Percentiles rank a stretch among this genome's conserved stretches.
phyloP scores from a whole-genome alignment of 257 asterid species.

The Przewalskia tangutica region DNA sequence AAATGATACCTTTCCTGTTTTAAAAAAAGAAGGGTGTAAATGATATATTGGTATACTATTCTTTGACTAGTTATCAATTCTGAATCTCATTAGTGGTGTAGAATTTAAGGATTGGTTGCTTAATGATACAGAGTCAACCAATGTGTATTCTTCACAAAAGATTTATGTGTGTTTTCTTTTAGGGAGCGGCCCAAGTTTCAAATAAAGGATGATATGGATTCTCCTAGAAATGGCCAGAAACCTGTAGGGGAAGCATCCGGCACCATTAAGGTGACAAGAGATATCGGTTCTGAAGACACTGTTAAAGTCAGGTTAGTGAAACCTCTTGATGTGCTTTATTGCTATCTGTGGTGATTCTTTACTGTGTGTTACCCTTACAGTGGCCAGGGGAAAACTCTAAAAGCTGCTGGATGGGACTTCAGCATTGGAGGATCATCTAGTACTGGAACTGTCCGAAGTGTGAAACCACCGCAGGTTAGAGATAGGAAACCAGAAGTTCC shows the following conservation, averaged over 20 bases:
- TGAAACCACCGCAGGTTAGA: constrained; percentile 84
- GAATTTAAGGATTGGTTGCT: neutral
- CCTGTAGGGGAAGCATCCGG: constrained; percentile 43
- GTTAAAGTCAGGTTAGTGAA: constrained; percentile 48
- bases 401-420: constrained; percentile 94
- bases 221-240: constrained; percentile 23
- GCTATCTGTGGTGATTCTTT: constrained; percentile 5
- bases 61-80: neutral
- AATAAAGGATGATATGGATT: constrained; percentile 30
- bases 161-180: neutral
- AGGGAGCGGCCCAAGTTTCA: constrained; percentile 51
- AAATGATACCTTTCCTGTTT: neutral
- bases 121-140: neutral
- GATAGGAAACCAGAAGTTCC: constrained; percentile 71
- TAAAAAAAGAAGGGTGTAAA: neutral
- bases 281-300: constrained; percentile 27
- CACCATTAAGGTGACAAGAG: constrained; percentile 36
- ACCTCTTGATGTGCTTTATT: constrained; percentile 15
- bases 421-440: constrained; percentile 72
- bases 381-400: constrained; percentile 54
- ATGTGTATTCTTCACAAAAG: neutral
- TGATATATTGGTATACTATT: neutral
- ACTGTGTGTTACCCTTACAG: constrained; percentile 28
- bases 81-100: neutral
- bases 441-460: constrained; percentile 79